These are phyloP conservation scores for Paracoccidioides lutzii DNA, from an alignment of 2,329 filamentous ascomycete genomes.

Conservation along the genomic window DNA sequence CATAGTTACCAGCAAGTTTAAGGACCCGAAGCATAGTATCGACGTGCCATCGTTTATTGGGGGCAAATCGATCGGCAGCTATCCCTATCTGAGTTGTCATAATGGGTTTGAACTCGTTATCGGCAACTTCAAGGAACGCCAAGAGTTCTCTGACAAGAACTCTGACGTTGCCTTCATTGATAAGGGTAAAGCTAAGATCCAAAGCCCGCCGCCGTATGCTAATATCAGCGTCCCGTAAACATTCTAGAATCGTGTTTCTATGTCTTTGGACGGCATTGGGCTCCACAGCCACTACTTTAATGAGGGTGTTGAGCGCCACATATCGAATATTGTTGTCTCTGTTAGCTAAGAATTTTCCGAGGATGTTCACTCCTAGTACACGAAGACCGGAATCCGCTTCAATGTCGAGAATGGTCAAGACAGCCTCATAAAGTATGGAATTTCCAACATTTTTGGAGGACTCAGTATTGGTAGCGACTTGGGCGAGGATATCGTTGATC, in stretches of 20 bases:
- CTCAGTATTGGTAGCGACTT: conserved; percentile 96
- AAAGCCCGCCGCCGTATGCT: conserved; percentile 92
- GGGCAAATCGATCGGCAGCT: conserved; percentile 87
- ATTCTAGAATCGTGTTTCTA: conserved; percentile 93
- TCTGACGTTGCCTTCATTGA: conserved; percentile 92
- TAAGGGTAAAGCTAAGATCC: conserved; percentile 93
- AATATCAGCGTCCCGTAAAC: conserved; percentile 90
- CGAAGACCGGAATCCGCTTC: conserved; percentile 91
- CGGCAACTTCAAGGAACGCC: conserved; percentile 90
- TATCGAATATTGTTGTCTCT: conserved; percentile 99
- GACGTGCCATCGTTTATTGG: conserved; percentile 96
- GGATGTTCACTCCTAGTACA: conserved; percentile 92
- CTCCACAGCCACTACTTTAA: conserved; percentile 96
- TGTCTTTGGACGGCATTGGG: conserved; percentile 95
- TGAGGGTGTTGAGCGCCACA: conserved; percentile 89
- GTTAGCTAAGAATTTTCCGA: conserved; percentile 97
- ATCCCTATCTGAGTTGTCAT: conserved; percentile 99
- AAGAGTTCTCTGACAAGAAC: conserved; percentile 86
- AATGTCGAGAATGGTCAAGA: conserved; percentile 93
- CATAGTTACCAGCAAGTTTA: conserved; percentile 87
- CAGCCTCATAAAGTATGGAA: conserved; percentile 92
- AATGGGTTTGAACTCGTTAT: conserved; percentile 95
- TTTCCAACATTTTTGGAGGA: conserved; percentile 98
- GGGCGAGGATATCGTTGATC: conserved; percentile 95
- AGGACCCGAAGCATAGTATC: conserved; percentile 94